Percentiles rank a stretch among this genome's conserved stretches.
Conservation (phyloP, 1,284 basidiomycete genomes). For the Tilletia horrida region DNA sequence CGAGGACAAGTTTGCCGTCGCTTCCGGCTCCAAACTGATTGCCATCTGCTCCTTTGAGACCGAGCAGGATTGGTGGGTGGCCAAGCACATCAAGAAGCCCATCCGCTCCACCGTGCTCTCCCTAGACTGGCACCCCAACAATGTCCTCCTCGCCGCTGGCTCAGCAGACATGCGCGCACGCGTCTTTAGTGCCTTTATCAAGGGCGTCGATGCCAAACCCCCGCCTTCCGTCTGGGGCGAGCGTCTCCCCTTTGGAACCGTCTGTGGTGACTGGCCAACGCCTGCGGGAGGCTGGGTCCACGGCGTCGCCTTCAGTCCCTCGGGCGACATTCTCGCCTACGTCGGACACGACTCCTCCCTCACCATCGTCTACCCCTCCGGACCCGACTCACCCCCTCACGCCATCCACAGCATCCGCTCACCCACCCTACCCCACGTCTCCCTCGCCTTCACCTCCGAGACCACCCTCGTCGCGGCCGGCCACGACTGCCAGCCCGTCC, state of each 20-base stretch:
- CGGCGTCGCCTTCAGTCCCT: constrained; percentile 88
- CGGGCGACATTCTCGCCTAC: constrained; percentile 86
- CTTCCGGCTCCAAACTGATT: constrained; percentile 76
- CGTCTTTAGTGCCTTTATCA: constrained; percentile 98
- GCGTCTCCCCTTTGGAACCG: constrained; percentile 92
- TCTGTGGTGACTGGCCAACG: constrained; percentile 87
- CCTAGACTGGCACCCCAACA: constrained; percentile 97
- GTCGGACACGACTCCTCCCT: constrained; percentile 60
- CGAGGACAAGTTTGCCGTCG: constrained; percentile 98
- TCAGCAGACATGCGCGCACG: constrained; percentile 92
- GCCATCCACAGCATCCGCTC: constrained; percentile 48
- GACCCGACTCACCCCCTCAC: constrained; percentile 44
- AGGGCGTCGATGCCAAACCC: constrained; percentile 92
- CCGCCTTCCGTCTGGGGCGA: constrained; percentile 91
- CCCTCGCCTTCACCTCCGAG: constrained; percentile 72
- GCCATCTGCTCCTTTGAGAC: constrained; percentile 53
- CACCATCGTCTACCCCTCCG: constrained; percentile 49
- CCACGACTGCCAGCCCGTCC: constrained; percentile 93
- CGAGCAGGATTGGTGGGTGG: constrained; percentile 96
- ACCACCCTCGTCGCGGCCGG: constrained; percentile 72
- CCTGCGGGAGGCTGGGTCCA: constrained; percentile 96
- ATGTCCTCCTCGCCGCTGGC: constrained; percentile 88
- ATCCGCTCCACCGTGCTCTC: constrained; percentile 86
- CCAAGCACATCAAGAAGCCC: constrained; percentile 95
- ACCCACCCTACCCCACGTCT: constrained; percentile 50